Conservation (phyloP, 257 asterid genomes). For the Nicotiana obtusifolia region DNA sequence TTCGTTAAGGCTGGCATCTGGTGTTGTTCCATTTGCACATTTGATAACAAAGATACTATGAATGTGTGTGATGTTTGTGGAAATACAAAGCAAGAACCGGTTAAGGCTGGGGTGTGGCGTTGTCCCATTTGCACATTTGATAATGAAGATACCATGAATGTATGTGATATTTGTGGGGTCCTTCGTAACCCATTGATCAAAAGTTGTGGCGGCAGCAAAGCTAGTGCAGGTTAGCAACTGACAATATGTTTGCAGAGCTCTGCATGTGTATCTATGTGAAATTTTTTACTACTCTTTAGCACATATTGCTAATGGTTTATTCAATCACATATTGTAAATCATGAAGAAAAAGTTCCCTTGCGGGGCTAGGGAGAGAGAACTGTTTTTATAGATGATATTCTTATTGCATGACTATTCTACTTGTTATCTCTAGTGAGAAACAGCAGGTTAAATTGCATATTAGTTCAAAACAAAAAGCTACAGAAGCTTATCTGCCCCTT, state of each 20-base stretch:
- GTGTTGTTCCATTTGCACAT: conserved; percentile 89
- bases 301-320: not conserved
- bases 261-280: not conserved
- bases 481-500: not conserved
- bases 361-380: not conserved
- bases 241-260: not conserved
- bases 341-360: not conserved
- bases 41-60: conserved; percentile 71
- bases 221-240: conserved; percentile 46
- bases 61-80: conserved; percentile 88
- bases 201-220: conserved; percentile 27
- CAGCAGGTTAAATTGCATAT: not conserved
- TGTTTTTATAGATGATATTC: not conserved
- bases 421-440: not conserved
- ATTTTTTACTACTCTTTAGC: not conserved
- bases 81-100: conserved; percentile 19
- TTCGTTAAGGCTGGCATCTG: conserved; percentile 44
- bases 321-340: not conserved
- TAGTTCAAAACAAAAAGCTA: not conserved
- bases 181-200: conserved; percentile 80
- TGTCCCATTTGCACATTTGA: conserved; percentile 92
- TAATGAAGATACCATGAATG: conserved; percentile 62
- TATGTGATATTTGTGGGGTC: conserved; percentile 94
- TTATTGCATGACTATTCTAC: not conserved
- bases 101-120: conserved; percentile 55